Evolutionary conservation across 1,139 yeast genomes (phyloP).

Genomic region (Hyphopichia wangnamkhiaoensis): DNA sequence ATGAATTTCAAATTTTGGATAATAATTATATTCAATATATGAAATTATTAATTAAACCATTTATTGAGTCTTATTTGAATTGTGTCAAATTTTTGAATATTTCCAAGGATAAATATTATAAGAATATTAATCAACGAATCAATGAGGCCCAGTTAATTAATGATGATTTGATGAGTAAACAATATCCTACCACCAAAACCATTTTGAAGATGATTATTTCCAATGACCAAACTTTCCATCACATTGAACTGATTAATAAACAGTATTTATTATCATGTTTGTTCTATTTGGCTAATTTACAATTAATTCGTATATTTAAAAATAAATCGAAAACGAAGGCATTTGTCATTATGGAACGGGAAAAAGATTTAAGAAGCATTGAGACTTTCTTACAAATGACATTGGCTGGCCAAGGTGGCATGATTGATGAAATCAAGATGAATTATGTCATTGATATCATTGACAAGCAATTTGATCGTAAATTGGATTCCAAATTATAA

Average conservation of each 20-base stretch:
- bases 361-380: constrained; percentile 31
- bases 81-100: constrained; percentile 29
- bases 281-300: constrained; percentile 40
- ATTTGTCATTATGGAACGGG: constrained; percentile 34
- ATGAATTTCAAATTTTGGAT: constrained; percentile 26
- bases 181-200: constrained; percentile 42
- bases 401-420: constrained; percentile 11
- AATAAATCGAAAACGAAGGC: constrained; percentile 47
- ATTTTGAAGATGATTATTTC: constrained; percentile 34
- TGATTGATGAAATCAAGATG: constrained; percentile 22
- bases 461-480: constrained; percentile 33
- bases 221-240: constrained; percentile 14
- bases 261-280: constrained; percentile 46
- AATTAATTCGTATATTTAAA: constrained; percentile 38
- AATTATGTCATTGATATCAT: constrained; percentile 41
- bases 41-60: constrained; percentile 38
- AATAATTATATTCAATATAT: constrained; percentile 23
- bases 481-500: background rate
- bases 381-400: constrained; percentile 28
- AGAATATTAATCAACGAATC: constrained; percentile 5
- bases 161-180: constrained; percentile 24
- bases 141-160: constrained; percentile 21
- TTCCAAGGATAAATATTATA: constrained; percentile 9
- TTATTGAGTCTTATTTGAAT: constrained; percentile 38
- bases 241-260: constrained; percentile 42